Base-by-base conservation (phyloP, 1,139 yeast species). In the Taiozyma onychis region DNA sequence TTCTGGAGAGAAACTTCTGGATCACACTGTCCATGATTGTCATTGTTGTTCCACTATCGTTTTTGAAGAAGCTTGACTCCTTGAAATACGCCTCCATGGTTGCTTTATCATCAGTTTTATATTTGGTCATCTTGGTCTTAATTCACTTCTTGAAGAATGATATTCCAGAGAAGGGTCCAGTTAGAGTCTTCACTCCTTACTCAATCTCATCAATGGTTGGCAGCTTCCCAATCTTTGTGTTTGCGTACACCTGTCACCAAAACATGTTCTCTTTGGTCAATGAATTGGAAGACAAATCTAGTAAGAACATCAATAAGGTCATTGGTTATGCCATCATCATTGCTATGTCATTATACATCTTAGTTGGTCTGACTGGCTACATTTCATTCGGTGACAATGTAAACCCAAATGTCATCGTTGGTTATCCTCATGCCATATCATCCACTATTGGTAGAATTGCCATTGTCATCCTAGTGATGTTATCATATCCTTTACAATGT, bases 171-270 rank as follows among this genome's bases (percentile, higher is more conserved):
- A 68, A 61, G 51, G 81, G 81, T 2, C 60, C 62, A 0, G 68
- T 77, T 1, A 62, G 74, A 14, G 52, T 66, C 16, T 56, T 69
- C 18, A 56, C 62, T 14, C 81, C 81, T 1, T 55, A 57, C 21
- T 63, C 70, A 7, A 56, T 62, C 8, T 53, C 68, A 1, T 63
- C 75, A 3, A 63, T 73, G 32, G 61, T 77, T 43, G 65, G 76
- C 6, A 70, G 85, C 41, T 82, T 85, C 66, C 90, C 91, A 2
- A 83, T 85, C 48, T 81, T 85, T 62, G 88, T 85, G 28, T 85
- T 85, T 71, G 89, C 91, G 2, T 85, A 84, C 66, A 85, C 93
- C 2, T 85, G 91, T 62, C 93, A 85, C 65, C 91, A 85, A 66
- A 85, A 85, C 64, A 83, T 83, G 84, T 84, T 85, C 66, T 84